These are phyloP conservation scores for Pseudocercospora crystallina DNA, from an alignment of 2,329 filamentous ascomycete genomes.

Conservation along the genomic window DNA sequence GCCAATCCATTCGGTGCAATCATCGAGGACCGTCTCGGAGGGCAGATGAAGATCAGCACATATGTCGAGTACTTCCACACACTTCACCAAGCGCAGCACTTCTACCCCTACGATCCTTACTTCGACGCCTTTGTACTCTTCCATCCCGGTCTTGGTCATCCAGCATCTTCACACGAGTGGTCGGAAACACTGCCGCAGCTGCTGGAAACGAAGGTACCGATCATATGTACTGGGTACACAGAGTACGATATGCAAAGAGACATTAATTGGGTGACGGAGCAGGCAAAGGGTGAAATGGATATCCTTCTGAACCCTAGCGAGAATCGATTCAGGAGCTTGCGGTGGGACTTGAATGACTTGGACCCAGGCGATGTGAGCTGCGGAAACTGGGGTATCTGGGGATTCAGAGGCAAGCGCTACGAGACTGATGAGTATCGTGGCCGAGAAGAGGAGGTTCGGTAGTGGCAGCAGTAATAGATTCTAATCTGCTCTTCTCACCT, in stretches of 20 bases:
- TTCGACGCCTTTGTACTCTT: constrained; percentile 98
- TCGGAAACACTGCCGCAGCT: constrained; percentile 83
- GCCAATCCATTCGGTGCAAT: constrained; percentile 91
- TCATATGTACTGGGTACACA: constrained; percentile 94
- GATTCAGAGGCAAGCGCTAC: constrained; percentile 95
- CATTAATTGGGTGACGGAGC: constrained; percentile 83
- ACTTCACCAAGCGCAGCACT: constrained; percentile 84
- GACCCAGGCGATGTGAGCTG: constrained; percentile 92
- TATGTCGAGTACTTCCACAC: constrained; percentile 99
- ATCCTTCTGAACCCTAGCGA: constrained; percentile 87
- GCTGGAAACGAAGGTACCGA: constrained; percentile 91
- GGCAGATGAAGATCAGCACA: constrained; percentile 92
- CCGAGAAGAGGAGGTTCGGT: neutral
- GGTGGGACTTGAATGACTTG: constrained; percentile 95
- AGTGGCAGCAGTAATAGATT: too few relatives aligned
- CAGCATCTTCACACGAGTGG: constrained; percentile 92
- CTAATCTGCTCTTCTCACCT: too few relatives aligned
- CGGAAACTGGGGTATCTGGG: constrained; percentile 97
- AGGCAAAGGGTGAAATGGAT: constrained; percentile 86
- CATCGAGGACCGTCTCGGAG: constrained; percentile 84
- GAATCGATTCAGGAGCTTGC: constrained; percentile 87
- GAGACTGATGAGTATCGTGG: constrained; percentile 52
- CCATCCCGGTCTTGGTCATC: constrained; percentile 93
- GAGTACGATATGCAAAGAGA: constrained; percentile 93
- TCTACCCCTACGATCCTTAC: constrained; percentile 94